Evolutionary conservation across 192 early-diverging fungal genomes (phyloP), one percentile per base, ranked within the genome.

Genomic region (Coemansia reversa): DNA sequence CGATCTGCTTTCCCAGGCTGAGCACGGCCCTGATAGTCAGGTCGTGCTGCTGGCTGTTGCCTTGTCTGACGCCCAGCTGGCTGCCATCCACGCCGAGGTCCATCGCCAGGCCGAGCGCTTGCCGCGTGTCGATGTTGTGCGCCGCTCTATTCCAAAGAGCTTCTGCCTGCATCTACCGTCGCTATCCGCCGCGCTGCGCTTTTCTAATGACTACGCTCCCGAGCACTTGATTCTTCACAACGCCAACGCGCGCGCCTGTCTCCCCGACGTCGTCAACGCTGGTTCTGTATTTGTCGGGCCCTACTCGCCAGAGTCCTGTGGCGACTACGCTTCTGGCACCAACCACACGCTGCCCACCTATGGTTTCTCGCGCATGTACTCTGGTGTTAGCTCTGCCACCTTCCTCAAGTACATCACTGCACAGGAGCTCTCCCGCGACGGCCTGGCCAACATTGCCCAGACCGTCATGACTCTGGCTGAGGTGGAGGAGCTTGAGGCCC

Each of bases 271-370:
- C 14, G 67, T 84, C 52, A 96, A 95, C 74, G 97, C 97, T 19
- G 97, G 97, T 20, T 92, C 89, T 60, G 94, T 99, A 45, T 99
- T 99, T 89, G 93, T 99, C 47, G 97, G 97, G 0, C 85, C 84
- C 55, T 99, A 90, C 72, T 94, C 96, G 27, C 95, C 97, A 9
- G 97, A 98, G 75, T 93, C 92, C 64, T 96, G 95, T 66, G 97
- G 97, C 57, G 97, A 99, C 75, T 99, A 99, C 80, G 97, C 97
- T 4, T 97, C 94, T 0, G 97, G 97, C 51, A 99, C 97, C 18
- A 99, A 98, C 86, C 97, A 99, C 83, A 99, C 97, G 3, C 81
- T 99, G 62, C 97, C 97, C 18, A 98, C 96, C 1, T 99, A 99
- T 70, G 97, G 97, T 28, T 99, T 95, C 76, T 91, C 97, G 20